Conservation (phyloP, 2,329 filamentous ascomycete genomes). For the Talaromyces sp. region DNA sequence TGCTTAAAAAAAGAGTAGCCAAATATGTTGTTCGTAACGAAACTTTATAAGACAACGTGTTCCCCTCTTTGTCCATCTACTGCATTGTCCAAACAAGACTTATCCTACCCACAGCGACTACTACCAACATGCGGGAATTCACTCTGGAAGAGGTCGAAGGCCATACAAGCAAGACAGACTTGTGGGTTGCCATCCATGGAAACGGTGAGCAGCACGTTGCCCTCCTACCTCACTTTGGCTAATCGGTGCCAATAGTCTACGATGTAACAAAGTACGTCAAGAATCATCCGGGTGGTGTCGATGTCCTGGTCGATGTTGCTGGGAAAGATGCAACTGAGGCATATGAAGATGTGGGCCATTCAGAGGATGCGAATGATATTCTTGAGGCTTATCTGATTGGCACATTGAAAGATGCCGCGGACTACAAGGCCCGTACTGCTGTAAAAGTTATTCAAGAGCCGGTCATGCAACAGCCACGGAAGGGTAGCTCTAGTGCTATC, state of each 20-base stretch:
- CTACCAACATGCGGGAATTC: neutral
- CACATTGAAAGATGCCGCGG: slow-evolving; percentile 16
- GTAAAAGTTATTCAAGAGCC: slow-evolving; percentile 6
- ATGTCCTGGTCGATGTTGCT: slow-evolving; percentile 40
- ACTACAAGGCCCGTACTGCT: slow-evolving; percentile 20
- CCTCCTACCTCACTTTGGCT: too few species aligned
- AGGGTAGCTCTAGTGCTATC: too few species aligned
- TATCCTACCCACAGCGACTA: too few species aligned
- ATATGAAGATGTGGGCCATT: slow-evolving; percentile 46
- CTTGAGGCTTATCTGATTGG: slow-evolving; percentile 38
- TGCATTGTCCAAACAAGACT: too few species aligned
- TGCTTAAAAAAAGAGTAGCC: too few species aligned
- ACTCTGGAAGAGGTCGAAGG: slow-evolving; percentile 41
- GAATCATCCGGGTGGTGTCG: slow-evolving; percentile 54
- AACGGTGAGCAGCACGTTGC: slow-evolving; percentile 39
- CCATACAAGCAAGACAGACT: slow-evolving; percentile 49
- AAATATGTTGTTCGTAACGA: too few species aligned
- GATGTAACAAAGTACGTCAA: slow-evolving; percentile 56
- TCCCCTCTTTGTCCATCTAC: too few species aligned
- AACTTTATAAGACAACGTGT: too few species aligned
- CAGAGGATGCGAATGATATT: slow-evolving; percentile 45
- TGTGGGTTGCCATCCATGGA: slow-evolving; percentile 57
- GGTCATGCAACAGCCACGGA: too few species aligned
- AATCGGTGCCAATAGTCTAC: slow-evolving; percentile 46
- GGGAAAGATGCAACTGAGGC: slow-evolving; percentile 43